Evolutionary conservation across 805 yeast genomes (phyloP), one percentile per base, ranked within the genome.

Genomic region (Cyberlindnera mississippiensis): DNA sequence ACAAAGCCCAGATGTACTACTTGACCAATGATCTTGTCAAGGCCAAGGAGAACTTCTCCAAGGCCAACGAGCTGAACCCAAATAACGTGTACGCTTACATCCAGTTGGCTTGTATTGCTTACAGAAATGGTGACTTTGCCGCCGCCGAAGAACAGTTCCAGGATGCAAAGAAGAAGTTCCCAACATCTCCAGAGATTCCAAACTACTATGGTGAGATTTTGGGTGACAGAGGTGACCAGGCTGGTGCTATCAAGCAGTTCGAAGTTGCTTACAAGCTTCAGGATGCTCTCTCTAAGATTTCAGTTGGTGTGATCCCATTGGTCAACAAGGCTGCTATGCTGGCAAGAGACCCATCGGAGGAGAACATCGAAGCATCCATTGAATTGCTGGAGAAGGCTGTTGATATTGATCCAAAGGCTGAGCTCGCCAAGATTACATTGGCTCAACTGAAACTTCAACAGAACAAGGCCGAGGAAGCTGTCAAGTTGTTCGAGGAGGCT

Each of bases 161-260:
- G 47, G 80, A 75, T 46, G 88, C 91, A 28, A 79, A 76, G 58
- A 71, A 73, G 62, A 74, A 74, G 62, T 87, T 87, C 77, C 90
- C 96, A 53, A 76, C 90, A 18, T 76, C 85, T 40, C 87, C 98
- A 42, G 96, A 88, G 64, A 84, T 89, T 55, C 95, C 93, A 69
- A 90, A 88, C 71, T 93, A 89, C 67, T 89, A 82, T 61, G 99
- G 98, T 59, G 99, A 93, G 70, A 82, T 91, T 38, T 73, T 91
- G 57, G 81, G 86, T 49, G 97, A 91, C 62, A 75, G 75, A 56
- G 84, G 83, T 60, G 87, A 85, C 54, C 67, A 76, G 42, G 73
- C 63, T 24, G 82, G 75, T 47, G 96, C 98, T 44, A 65, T 78
- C 46, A 78, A 79, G 59, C 90, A 88, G 68, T 91, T 89, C 62